Evolutionary conservation across 2,329 filamentous ascomycete genomes (phyloP), one percentile per base, ranked within the genome.

Genomic region (Didymella keratinophila): DNA sequence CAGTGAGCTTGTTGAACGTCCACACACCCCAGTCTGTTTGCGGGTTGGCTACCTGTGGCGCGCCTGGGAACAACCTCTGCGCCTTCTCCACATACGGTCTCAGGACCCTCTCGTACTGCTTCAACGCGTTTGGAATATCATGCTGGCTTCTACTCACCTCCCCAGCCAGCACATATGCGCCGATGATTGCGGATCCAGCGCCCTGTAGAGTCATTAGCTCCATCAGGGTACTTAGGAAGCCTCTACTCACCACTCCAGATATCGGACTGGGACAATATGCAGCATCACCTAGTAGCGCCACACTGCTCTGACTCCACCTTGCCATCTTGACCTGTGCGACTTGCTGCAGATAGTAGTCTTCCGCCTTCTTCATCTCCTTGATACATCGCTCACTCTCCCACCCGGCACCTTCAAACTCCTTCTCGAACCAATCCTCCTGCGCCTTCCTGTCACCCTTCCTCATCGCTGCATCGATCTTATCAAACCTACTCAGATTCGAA

Each of bases 331-430:
- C 71, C 45, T 79, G 75, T 6, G 71, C 76, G n/a, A 78, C 66
- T 18, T 78, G 73, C 28, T 80, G 74, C 57, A 76, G 78, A 65
- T 83, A 83, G 62, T 81, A 82, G 53, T 83, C 77, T 0, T 78
- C 64, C 0, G 75, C 66, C 1, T 65, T 67, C 27, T 74, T 65
- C 78, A 83, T 79, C 1, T 66, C 78, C 8, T 72, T 60, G 0
- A 82, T 46, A 2, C 79, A 67, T 0, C 76, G 70, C 2, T 76
- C 68, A 0, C 65, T 64, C 55, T 78, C 61, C 72, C 78, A 81
- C 1, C 79, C 79, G 0, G 72, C 75, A n/a, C 70, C 75, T 1
- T 66, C 56, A 36, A 78, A 80, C 6, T 68, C 61, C 3, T 60
- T 62, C 30, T 58, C 65, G 16, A 70, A 57, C 65, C 69, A 66